Percentiles rank a stretch among this genome's conserved stretches.
Conservation (phyloP, 345 rosid species). For the Eucalyptus polybractea region DNA sequence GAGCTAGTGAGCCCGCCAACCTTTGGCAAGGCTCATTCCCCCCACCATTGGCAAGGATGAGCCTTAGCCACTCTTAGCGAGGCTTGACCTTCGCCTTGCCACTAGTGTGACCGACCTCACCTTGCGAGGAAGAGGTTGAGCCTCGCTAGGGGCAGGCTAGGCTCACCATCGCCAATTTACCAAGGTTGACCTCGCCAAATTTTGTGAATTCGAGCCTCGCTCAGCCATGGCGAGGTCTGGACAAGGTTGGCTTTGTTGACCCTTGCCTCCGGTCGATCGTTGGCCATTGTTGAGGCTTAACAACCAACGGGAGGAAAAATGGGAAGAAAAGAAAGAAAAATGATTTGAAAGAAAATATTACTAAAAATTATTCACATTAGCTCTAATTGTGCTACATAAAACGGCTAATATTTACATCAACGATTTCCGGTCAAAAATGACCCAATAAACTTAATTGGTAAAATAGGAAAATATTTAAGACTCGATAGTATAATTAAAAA, state of each 20-base stretch:
- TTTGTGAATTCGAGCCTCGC: too few relatives aligned
- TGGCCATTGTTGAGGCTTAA: background rate
- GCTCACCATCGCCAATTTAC: accelerated
- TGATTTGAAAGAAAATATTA: accelerated
- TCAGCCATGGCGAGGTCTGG: accelerated
- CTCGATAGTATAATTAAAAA: accelerated
- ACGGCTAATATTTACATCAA: accelerated
- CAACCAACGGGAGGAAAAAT: accelerated
- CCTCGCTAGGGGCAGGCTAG: accelerated
- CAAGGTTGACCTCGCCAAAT: background rate
- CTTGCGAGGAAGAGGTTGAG: too few relatives aligned
- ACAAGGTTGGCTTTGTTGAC: too few relatives aligned
- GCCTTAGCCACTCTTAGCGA: too few relatives aligned
- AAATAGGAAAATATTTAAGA: too few relatives aligned
- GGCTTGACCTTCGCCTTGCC: too few relatives aligned
- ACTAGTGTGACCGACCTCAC: too few relatives aligned
- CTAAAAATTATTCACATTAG: too few relatives aligned
- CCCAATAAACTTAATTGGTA: accelerated
- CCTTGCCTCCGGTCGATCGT: accelerated
- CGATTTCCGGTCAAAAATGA: accelerated
- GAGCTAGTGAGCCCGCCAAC: accelerated
- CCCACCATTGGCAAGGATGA: accelerated
- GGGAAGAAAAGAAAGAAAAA: accelerated
- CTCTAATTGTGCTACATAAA: accelerated
- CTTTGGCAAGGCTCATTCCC: too few relatives aligned